Base-by-base conservation (phyloP, 768 basidiomycete genomes). In the Austroboletus festivus region DNA sequence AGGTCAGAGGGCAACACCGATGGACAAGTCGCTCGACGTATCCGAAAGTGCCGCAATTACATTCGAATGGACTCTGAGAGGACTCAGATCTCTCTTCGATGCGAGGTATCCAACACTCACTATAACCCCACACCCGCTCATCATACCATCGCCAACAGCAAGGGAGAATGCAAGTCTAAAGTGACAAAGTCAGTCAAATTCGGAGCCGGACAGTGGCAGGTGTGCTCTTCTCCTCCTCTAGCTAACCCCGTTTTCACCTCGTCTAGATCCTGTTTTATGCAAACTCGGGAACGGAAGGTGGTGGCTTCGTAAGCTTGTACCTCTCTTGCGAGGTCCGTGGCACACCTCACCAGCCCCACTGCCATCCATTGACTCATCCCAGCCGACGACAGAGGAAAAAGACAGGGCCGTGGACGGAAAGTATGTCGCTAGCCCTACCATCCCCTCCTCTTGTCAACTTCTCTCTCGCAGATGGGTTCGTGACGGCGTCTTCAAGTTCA, bases 401-500 rank as follows among this genome's bases (percentile, higher is more conserved):
- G 86, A 89, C 48, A 74, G 67, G 13, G 78, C 83, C 2, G 65
- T 84, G 23, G 73, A 79, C 39, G 82, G 83, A 58, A 83, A 78
- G 86, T 74, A 55, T 38, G 71, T 44, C 30, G 42, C 20, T 38
- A n/a, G 9, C 21, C 18, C 30, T 20, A 5, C 31, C 1, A 12
- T 38, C 33, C 19, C 8, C 24, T 31, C 30, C 18, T 26, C 39
- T 16, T n/a, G 11, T 9, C 43, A 43, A 30, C 41, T 44, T 18
- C 12, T 23, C 46, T 30, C 3, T 8, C 26, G 5, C 49, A 91
- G 86, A 71, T 93, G 90, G 90, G 68, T 78, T n/a, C 79, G 91
- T 15, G 86, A 90, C 48, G 90, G 90, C 1, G 69, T 85, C n/a
- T 93, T 81, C 70, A 89, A 83, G 59, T 93, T 93, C 64, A 82